Base-by-base conservation (phyloP, 805 yeast genomes). In the Metschnikowia continentalis region DNA sequence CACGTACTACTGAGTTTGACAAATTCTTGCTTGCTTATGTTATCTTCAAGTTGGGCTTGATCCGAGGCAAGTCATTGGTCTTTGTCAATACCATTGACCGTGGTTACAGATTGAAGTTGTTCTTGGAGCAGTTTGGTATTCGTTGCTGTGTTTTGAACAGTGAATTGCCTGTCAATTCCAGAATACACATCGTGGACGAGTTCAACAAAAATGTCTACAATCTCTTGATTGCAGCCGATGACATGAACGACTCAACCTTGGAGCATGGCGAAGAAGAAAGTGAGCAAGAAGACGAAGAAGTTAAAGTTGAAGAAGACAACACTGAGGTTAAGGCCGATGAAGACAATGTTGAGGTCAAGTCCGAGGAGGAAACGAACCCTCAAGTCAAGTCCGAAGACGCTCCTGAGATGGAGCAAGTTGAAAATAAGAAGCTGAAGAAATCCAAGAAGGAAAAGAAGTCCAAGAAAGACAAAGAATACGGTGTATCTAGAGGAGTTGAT, bases 401-500 rank as follows among this genome's bases (percentile, higher is more conserved):
- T 11, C 22, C 43, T 13, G 33, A 15, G 10, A 11, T 20, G 8
- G 38, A 42, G 15, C n/a, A 37, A 13, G 6, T 8, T 23, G 42
- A 10, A n/a, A 33, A 33, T 23, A 42, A 42, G 11, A 44, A 44
- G 14, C 36, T 17, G 33, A 46, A 49, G 22, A 45, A 43, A 30
- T 42, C 50, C 40, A 54, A 50, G 44, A 55, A 53, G 57, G 63
- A 61, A 46, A 62, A 54, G 54, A 66, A 66, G 52, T 46, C 62
- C 5, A 74, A 71, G 50, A 75, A 78, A 51, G 90, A 86, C 61
- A 77, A 75, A 54, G 98, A 94, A 61, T 94, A 86, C 64, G 96
- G 97, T 56, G 97, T 91, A 39, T 87, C 97, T 23, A 82, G 99
- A 68, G 99, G 99, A 63, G 95, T 94, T 37, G 99, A 94, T 70